A percentile compares a stretch with the other conserved stretches of the same genome.
phyloP scores from a whole-genome alignment of 495 filamentous ascomycete genomes.

The Aspergillus carlsbadensis region DNA sequence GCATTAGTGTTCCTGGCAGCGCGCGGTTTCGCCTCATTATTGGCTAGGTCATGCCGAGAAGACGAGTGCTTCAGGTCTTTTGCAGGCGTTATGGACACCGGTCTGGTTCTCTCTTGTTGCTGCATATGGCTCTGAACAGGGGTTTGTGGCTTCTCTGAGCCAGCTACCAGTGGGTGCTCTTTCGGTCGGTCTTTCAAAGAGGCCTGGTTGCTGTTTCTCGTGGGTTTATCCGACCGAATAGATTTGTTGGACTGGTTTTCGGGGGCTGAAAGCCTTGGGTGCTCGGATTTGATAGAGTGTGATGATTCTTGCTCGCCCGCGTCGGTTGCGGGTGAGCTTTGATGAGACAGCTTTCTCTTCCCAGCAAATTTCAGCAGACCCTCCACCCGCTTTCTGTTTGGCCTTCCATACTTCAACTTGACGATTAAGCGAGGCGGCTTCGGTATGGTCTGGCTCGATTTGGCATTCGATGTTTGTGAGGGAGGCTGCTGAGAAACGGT shows the following conservation, averaged over 20 bases:
- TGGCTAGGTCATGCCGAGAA: constrained; percentile 25
- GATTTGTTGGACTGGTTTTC: constrained; percentile 13
- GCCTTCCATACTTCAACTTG: constrained; percentile 41
- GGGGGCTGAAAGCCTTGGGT: constrained; percentile 6
- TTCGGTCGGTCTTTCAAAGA: constrained; percentile 19
- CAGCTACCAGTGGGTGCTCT: constrained; percentile 21
- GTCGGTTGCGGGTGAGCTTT: constrained; percentile 30
- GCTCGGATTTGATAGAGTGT: constrained; percentile 17
- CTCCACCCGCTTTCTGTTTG: constrained; percentile 43
- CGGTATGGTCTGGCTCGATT: background rate
- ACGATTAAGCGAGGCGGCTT: constrained; percentile 26
- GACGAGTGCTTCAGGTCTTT: constrained; percentile 31
- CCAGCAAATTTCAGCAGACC: constrained; percentile 44
- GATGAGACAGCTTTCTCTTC: constrained; percentile 33
- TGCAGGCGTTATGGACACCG: constrained; percentile 25
- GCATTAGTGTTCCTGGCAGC: constrained; percentile 26
- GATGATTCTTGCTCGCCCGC: constrained; percentile 22
- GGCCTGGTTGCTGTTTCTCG: constrained; percentile 15
- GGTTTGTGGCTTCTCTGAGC: constrained; percentile 29
- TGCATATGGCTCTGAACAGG: constrained; percentile 16
- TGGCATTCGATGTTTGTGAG: constrained; percentile 3
- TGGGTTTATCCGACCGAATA: constrained; percentile 18
- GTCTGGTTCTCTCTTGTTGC: constrained; percentile 32
- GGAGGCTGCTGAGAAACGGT: background rate
- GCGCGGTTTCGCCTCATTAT: constrained; percentile 32